These are phyloP conservation scores for Pseudisothecium myosuroides DNA, from an alignment of 225 moss, liverwort and hornwort genomes.

Conservation along the genomic window DNA sequence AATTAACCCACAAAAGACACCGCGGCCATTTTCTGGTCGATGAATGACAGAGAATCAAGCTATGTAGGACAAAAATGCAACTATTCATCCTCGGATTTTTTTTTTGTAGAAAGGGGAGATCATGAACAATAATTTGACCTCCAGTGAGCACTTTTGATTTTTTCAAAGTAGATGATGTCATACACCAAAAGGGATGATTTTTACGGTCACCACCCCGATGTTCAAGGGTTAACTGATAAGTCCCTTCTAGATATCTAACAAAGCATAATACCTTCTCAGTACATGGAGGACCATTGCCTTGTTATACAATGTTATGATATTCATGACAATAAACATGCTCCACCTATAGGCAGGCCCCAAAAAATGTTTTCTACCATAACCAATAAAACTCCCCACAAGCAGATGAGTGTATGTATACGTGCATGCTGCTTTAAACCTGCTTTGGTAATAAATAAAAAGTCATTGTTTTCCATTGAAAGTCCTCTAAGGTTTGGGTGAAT, in stretches of 20 bases:
- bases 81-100: no score
- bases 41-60: no score
- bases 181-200: no score
- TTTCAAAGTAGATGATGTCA: no score
- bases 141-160: no score
- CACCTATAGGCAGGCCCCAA: rapidly evolving
- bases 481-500: no score
- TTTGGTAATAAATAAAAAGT: background rate
- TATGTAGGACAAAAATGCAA: no score
- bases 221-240: background rate
- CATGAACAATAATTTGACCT: no score
- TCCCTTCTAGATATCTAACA: rapidly evolving
- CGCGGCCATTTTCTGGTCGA: no score
- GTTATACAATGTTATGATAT: background rate
- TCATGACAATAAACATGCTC: background rate
- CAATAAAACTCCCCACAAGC: background rate
- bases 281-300: background rate
- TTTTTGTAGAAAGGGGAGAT: no score
- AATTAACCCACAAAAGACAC: no score
- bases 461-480: background rate
- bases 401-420: background rate
- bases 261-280: background rate
- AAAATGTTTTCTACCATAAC: background rate
- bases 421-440: background rate
- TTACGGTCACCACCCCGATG: no score